Evolutionary conservation across 1,284 basidiomycete genomes (phyloP).

Genomic region (Hypsizygus ulmarius): DNA sequence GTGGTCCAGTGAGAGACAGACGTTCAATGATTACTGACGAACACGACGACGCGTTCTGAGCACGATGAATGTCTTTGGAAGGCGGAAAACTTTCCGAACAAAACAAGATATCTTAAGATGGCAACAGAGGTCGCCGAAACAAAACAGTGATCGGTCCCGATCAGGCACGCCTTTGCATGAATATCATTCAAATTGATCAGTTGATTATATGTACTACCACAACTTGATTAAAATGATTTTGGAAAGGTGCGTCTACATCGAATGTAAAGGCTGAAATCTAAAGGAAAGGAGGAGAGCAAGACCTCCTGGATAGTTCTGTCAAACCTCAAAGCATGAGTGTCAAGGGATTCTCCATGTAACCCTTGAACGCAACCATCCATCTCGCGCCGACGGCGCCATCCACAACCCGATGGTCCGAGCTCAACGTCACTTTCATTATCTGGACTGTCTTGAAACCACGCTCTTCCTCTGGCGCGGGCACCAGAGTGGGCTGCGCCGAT

Average conservation of each 20-base stretch:
- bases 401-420: slow-evolving; percentile 93
- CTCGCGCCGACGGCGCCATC: slow-evolving; percentile 90
- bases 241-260: neutral
- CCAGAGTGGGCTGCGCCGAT: slow-evolving; percentile 82
- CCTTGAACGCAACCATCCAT: slow-evolving; percentile 94
- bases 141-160: too few relatives aligned
- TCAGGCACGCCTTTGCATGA: too few relatives aligned
- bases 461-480: slow-evolving; percentile 85
- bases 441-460: slow-evolving; percentile 91
- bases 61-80: too few relatives aligned
- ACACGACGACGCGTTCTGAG: too few relatives aligned
- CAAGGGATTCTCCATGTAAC: slow-evolving; percentile 95
- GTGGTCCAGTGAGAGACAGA: too few relatives aligned
- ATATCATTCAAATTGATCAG: too few relatives aligned
- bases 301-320: slow-evolving; percentile 1
- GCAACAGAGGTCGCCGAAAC: too few relatives aligned
- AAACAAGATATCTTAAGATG: too few relatives aligned
- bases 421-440: slow-evolving; percentile 95
- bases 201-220: too few relatives aligned
- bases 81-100: too few relatives aligned
- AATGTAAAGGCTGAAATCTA: slow-evolving; percentile 17
- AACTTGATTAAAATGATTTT: too few relatives aligned
- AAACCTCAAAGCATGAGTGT: slow-evolving; percentile 80
- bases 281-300: slow-evolving; percentile 6
- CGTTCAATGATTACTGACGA: too few relatives aligned